Evolutionary conservation across 768 basidiomycete species (phyloP).

Genomic region (Amanita brunnescens): DNA sequence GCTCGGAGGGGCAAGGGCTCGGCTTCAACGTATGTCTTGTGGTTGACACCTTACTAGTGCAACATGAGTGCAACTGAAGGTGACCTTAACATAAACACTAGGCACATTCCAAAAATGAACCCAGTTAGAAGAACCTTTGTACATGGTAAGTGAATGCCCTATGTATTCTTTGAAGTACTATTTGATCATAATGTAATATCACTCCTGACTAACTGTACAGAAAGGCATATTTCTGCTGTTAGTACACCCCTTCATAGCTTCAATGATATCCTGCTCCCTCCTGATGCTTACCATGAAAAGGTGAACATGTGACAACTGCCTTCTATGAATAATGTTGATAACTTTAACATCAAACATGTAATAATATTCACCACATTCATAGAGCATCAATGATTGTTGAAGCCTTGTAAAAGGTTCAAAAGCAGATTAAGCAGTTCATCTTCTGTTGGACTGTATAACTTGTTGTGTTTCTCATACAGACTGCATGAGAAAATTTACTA

Average conservation of each 20-base stretch:
- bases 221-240: background rate
- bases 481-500: background rate
- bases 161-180: background rate
- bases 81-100: no score
- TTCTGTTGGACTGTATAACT: background rate
- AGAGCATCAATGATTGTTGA: conserved; percentile 4
- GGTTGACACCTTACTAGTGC: no score
- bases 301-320: background rate
- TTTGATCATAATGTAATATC: conserved; percentile 3
- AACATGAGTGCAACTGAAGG: no score
- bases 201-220: background rate
- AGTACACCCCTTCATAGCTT: background rate
- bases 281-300: background rate
- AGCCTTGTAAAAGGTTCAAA: background rate
- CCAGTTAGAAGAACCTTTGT: background rate
- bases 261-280: background rate
- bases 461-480: background rate
- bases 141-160: background rate
- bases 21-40: no score
- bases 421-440: background rate
- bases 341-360: background rate
- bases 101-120: background rate
- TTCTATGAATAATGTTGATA: background rate
- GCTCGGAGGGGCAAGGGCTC: no score
- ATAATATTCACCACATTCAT: background rate